Evolutionary conservation across 139 green algal species (phyloP).

Genomic region (Microglena sp.): DNA sequence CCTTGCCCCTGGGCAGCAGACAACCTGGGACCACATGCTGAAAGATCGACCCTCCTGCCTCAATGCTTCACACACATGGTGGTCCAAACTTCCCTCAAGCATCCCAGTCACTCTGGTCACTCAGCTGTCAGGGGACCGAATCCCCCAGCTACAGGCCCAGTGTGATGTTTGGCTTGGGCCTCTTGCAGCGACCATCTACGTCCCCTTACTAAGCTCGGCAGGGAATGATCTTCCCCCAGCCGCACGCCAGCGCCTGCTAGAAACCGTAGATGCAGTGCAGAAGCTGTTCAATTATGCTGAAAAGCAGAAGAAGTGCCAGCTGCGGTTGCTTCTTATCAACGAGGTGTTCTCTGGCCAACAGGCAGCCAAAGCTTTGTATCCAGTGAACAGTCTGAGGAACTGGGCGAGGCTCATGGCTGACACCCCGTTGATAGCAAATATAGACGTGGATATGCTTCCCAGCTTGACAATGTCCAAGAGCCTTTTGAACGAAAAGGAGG

Average conservation of each 20-base stretch:
- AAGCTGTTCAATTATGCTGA: not conserved
- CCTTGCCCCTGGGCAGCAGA: constrained; percentile 1
- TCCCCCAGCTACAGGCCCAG: constrained; percentile 20
- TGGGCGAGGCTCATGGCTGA: constrained; percentile 25
- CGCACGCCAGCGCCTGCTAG: not conserved
- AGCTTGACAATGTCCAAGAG: constrained; percentile 4
- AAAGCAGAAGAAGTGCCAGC: constrained; percentile 7
- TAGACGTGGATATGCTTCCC: constrained; percentile 38
- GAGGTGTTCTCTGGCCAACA: constrained; percentile 8
- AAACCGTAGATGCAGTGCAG: not conserved
- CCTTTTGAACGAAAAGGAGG: not conserved
- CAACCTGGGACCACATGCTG: constrained; percentile 23
- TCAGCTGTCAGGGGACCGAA: constrained; percentile 21
- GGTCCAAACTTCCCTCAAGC: not conserved
- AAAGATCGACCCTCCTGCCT: constrained; percentile 22
- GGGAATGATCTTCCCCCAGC: not conserved
- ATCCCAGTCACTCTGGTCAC: constrained; percentile 29
- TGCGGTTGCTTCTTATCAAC: constrained; percentile 14
- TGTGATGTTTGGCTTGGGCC: constrained; percentile 22
- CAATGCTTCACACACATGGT: constrained; percentile 10
- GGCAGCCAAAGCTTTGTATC: constrained; percentile 9
- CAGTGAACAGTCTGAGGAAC: constrained; percentile 27
- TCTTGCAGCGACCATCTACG: constrained; percentile 24
- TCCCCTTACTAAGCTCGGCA: constrained; percentile 8
- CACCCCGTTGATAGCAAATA: constrained; percentile 32